Conservation (phyloP, 345 rosid genomes). For the Sonneratia caseolaris region DNA sequence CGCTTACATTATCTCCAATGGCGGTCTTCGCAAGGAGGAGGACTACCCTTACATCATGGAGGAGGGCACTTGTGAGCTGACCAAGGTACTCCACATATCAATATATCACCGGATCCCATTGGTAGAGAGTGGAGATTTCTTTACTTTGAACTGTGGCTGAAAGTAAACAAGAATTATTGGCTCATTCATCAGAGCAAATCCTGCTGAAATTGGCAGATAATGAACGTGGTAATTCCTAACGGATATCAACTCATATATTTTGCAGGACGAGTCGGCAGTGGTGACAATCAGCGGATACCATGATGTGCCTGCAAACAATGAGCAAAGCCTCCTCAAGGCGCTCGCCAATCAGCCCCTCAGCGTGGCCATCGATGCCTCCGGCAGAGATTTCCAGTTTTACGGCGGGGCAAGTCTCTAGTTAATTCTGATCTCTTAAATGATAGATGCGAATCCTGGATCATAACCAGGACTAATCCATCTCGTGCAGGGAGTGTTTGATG, state of each 20-base stretch:
- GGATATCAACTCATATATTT: neutral
- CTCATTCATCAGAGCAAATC: too few species aligned
- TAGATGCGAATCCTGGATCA: too few species aligned
- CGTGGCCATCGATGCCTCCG: constrained; percentile 52
- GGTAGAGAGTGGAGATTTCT: too few species aligned
- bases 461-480: neutral
- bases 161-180: too few species aligned
- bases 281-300: constrained; percentile 45
- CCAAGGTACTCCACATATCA: constrained; percentile 18
- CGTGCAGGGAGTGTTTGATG: constrained; percentile 61
- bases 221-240: too few species aligned
- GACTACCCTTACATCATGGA: constrained; percentile 64
- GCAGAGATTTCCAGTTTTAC: constrained; percentile 53
- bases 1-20: constrained; percentile 28
- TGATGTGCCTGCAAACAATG: constrained; percentile 40
- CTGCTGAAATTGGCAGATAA: too few species aligned
- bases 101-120: neutral
- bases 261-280: constrained; percentile 27
- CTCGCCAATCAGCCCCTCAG: constrained; percentile 49
- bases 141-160: too few species aligned
- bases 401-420: constrained; percentile 29
- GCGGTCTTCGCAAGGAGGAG: constrained; percentile 53
- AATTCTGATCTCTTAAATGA: neutral
- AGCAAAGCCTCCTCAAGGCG: constrained; percentile 40
- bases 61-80: constrained; percentile 43